Base-by-base conservation (phyloP, 2,329 filamentous ascomycete species). In the Trichoderma hamatum region DNA sequence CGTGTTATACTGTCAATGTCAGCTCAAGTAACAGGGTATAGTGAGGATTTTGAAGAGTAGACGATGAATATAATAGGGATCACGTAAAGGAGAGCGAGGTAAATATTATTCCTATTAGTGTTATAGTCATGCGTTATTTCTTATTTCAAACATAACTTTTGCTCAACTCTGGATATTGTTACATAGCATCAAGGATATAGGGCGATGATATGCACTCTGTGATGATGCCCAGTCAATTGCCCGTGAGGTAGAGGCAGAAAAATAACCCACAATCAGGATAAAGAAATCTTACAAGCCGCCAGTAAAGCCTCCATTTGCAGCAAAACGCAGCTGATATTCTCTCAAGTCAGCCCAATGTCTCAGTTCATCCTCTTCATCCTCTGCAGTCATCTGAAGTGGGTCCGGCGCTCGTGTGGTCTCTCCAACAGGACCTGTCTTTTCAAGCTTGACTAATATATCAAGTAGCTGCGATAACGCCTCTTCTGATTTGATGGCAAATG, bases 271-370 rank as follows among this genome's bases (percentile, higher is more conserved):
- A 26, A 19, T 34, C 1, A 13, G 49, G 16, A 19, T 4, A 19
- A 3, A 26, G 3, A 26, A 21, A 7, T 1, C 10, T 46, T 68
- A 70, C 56, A 70, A 19, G 19, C 54, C 67, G 24, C 69, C 69
- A 19, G 73, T 70, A 60, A 89, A 84, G 1, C 88, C 90, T 1
- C 89, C 90, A 43, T 85, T 85, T 67, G 89, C 86, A 10, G 89
- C 86, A 76, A 94, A 92, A 68, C 89, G 88, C 71, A 90, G 79
- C 79, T 96, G 93, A 72, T 92, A 92, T 64, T 95, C 91, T 69
- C 92, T 85, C 72, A 97, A 79, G 76, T 92, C 92, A 0, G 91
- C 90, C 93, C 93, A 97, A 69, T 88, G 85, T 24, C 88, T 84
- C 72, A 96, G 79, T 78, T 96, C 92, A 64, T 90, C 87, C 74